Percentiles rank a stretch among this genome's conserved stretches.
Conservation (phyloP, 2,329 filamentous ascomycete genomes). For the Aspergillus fumigatus region DNA sequence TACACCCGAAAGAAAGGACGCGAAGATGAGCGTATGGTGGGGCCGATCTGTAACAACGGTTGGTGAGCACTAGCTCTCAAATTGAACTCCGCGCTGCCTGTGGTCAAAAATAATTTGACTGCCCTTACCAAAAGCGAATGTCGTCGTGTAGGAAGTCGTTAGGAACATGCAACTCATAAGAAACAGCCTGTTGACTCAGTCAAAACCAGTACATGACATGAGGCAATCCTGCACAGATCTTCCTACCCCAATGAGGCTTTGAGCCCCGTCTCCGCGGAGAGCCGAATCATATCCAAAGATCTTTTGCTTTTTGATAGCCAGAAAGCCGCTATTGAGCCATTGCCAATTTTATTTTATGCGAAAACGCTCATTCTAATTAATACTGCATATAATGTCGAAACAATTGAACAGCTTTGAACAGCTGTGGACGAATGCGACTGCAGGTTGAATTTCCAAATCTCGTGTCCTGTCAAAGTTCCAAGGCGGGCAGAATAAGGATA, state of each 20-base stretch:
- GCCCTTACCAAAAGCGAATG: conserved; percentile 37
- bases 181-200: conserved; percentile 23
- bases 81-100: not conserved
- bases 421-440: not conserved
- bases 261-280: conserved; percentile 28
- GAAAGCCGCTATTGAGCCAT: conserved; percentile 10
- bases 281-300: conserved; percentile 22
- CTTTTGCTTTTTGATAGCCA: conserved; percentile 7
- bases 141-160: conserved; percentile 31
- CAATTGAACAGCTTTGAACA: not conserved
- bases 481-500: not conserved
- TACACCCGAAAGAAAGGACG: conserved; percentile 38
- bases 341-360: not conserved
- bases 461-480: not conserved
- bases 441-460: not conserved
- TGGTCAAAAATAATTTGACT: not conserved
- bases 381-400: not conserved
- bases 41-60: conserved; percentile 40
- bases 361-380: not conserved
- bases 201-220: conserved; percentile 8
- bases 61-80: conserved; percentile 1
- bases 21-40: conserved; percentile 39
- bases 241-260: conserved; percentile 32
- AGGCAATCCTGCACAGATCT: not conserved
- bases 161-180: conserved; percentile 34